A percentile compares a stretch with the other conserved stretches of the same genome.
These are phyloP conservation scores for Staphylotrichum longicolle DNA, from an alignment of 495 filamentous ascomycete species.

Conservation along the genomic window DNA sequence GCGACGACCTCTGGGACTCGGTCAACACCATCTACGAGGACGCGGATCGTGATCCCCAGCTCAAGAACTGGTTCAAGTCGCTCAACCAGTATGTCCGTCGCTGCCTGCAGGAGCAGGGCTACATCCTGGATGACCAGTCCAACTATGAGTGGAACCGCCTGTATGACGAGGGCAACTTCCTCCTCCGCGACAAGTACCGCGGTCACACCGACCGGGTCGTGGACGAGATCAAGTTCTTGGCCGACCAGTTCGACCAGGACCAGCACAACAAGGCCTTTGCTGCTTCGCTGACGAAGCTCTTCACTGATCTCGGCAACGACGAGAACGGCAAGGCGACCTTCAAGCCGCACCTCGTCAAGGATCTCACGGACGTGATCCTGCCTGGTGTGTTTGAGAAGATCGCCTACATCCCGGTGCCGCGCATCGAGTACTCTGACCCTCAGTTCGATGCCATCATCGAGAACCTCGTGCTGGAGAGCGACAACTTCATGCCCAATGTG, in stretches of 20 bases:
- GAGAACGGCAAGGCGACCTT: constrained; percentile 80
- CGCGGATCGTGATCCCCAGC: constrained; percentile 82
- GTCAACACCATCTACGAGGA: constrained; percentile 88
- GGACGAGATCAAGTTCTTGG: constrained; percentile 87
- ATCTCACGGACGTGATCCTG: constrained; percentile 81
- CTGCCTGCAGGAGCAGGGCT: constrained; percentile 85
- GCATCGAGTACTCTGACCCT: constrained; percentile 88
- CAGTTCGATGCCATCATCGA: constrained; percentile 86
- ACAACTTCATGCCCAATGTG: constrained; percentile 95
- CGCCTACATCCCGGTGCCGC: constrained; percentile 88
- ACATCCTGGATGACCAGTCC: constrained; percentile 80
- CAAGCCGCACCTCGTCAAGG: constrained; percentile 89
- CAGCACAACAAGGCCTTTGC: constrained; percentile 79
- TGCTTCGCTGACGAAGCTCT: constrained; percentile 74
- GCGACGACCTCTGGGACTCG: constrained; percentile 79
- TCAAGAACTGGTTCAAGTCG: constrained; percentile 84
- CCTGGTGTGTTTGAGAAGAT: constrained; percentile 82
- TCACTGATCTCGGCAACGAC: constrained; percentile 76
- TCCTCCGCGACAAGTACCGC: constrained; percentile 85
- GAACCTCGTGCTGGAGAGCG: constrained; percentile 91
- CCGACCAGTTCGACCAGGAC: constrained; percentile 84
- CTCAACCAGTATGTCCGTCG: constrained; percentile 75
- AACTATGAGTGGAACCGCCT: constrained; percentile 79
- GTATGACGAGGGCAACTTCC: constrained; percentile 82
- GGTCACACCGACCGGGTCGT: constrained; percentile 82